Evolutionary conservation across 208 protist species (phyloP).

Genomic region (Acanthamoeba healyi): DNA sequence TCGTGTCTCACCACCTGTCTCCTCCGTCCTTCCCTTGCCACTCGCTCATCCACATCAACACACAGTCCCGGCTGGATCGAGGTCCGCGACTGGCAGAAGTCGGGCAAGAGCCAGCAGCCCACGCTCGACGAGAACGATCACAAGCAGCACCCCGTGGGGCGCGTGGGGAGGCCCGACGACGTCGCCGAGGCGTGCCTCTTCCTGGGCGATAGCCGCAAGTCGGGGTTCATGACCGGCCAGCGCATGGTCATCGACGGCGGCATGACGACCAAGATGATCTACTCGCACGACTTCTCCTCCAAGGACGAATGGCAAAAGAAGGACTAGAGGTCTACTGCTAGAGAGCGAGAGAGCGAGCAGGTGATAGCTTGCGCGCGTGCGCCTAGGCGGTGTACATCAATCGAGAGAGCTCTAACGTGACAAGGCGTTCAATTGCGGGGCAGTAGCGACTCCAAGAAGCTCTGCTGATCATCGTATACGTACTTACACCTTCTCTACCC

Average conservation of each 20-base stretch:
- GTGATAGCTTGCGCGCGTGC: too few relatives aligned
- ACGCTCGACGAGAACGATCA: conserved; percentile 52
- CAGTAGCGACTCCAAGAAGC: not conserved
- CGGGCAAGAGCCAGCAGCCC: not conserved
- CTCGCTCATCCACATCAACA: too few relatives aligned
- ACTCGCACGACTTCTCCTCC: conserved; percentile 36
- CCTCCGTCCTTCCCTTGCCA: not conserved
- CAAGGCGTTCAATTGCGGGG: too few relatives aligned
- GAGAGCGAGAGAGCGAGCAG: too few relatives aligned
- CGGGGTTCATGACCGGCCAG: conserved; percentile 63
- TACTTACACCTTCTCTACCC: not conserved
- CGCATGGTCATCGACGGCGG: conserved; percentile 44
- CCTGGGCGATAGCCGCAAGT: not conserved
- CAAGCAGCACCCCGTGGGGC: conserved; percentile 58
- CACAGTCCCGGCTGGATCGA: conserved; percentile 51
- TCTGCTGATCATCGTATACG: not conserved
- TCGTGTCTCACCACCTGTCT: not conserved
- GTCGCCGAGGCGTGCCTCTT: conserved; percentile 35
- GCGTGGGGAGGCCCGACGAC: conserved; percentile 53
- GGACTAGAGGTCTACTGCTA: not conserved
- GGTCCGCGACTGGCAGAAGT: conserved; percentile 40
- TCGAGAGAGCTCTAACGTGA: too few relatives aligned
- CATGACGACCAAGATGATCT: conserved; percentile 70
- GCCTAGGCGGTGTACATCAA: too few relatives aligned
- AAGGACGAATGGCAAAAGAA: conserved; percentile 37